phyloP scores from a whole-genome alignment of 768 basidiomycete species.

The Rhodotorula babjevae region DNA sequence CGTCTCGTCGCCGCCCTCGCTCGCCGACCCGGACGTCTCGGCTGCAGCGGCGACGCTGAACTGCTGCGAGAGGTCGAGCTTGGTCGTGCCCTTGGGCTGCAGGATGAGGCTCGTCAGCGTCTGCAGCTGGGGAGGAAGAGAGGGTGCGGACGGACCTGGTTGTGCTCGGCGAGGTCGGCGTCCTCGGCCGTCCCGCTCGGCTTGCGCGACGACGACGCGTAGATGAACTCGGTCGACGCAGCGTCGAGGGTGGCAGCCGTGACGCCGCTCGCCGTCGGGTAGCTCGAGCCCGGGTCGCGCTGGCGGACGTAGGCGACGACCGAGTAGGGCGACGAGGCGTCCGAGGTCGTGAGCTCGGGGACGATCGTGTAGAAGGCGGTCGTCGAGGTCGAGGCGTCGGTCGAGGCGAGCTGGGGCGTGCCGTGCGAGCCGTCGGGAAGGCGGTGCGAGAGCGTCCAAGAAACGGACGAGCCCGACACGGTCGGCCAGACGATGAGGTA shows the following conservation, averaged over 20 bases:
- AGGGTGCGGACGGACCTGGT: constrained; percentile 9
- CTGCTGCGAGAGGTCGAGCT: not conserved
- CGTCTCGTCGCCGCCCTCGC: no score
- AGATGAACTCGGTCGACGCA: constrained; percentile 1
- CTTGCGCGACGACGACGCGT: constrained; percentile 3
- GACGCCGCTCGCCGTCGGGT: constrained; percentile 1
- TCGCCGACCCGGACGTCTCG: no score
- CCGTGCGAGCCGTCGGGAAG: not conserved
- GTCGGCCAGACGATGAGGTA: constrained; percentile 29
- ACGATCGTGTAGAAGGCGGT: constrained; percentile 12
- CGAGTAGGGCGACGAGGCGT: constrained; percentile 1
- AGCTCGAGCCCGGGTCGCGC: not conserved
- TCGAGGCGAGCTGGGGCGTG: constrained; percentile 15
- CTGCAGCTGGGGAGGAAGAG: not conserved
- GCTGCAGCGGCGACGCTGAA: not conserved
- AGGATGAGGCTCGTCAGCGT: no score
- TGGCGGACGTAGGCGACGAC: constrained; percentile 17
- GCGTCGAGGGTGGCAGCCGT: not conserved
- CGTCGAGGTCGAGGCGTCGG: not conserved
- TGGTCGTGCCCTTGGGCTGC: not conserved
- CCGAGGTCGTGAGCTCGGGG: constrained; percentile 17
- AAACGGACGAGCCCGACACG: not conserved
- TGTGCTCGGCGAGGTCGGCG: constrained; percentile 13
- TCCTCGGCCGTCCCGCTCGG: not conserved
- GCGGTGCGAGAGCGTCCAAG: constrained; percentile 28